Conservation (phyloP, 2,329 filamentous ascomycete genomes). For the Epichloe amarillans region DNA sequence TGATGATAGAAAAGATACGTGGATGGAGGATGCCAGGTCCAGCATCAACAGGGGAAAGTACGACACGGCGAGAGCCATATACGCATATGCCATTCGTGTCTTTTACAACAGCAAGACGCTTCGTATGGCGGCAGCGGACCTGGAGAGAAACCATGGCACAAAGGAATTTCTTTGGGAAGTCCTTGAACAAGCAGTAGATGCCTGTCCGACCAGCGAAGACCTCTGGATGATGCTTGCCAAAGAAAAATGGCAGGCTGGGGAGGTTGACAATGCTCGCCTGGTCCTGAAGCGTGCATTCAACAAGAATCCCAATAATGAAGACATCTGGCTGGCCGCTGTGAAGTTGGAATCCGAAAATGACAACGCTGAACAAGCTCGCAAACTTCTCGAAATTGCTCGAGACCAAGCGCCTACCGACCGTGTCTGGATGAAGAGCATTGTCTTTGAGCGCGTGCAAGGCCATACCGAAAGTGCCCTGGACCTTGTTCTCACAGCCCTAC, state of each 20-base stretch:
- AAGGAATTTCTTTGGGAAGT: conserved; percentile 73
- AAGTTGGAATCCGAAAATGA: conserved; percentile 89
- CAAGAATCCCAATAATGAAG: conserved; percentile 91
- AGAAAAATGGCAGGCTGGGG: conserved; percentile 83
- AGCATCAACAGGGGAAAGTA: conserved; percentile 73
- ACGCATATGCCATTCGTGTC: conserved; percentile 76
- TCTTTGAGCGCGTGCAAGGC: conserved; percentile 77
- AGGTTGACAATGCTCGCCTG: conserved; percentile 72
- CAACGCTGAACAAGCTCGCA: conserved; percentile 67
- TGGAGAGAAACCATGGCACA: conserved; percentile 80
- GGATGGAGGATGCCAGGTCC: conserved; percentile 82
- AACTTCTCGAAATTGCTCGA: conserved; percentile 69
- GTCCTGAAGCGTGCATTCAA: conserved; percentile 86
- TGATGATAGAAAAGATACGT: conserved; percentile 89
- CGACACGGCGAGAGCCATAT: conserved; percentile 86
- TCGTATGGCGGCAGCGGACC: conserved; percentile 81
- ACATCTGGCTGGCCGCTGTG: conserved; percentile 94
- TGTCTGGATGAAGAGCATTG: conserved; percentile 93
- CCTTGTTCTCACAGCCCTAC: conserved; percentile 73
- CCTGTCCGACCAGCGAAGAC: conserved; percentile 80
- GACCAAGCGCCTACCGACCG: conserved; percentile 87
- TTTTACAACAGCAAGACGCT: conserved; percentile 80
- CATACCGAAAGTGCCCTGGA: conserved; percentile 72
- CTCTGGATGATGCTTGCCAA: conserved; percentile 94
- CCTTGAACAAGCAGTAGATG: conserved; percentile 85